Evolutionary conservation across 176 grass and related monocot genomes (phyloP).

Genomic region (Avena insularis): DNA sequence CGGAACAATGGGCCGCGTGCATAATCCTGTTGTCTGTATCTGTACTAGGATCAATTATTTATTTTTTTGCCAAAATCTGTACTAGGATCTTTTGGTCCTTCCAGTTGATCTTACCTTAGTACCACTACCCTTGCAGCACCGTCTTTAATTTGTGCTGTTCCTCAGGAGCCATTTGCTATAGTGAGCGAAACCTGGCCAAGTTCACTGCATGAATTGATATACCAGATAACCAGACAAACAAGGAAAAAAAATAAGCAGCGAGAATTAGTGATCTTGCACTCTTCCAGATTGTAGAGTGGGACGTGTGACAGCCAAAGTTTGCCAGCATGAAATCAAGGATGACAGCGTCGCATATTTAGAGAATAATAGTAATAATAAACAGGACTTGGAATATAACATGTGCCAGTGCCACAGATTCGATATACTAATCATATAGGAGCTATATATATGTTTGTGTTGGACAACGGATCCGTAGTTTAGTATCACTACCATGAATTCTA

Average conservation of each 20-base stretch:
- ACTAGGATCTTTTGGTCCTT: conserved; percentile 16
- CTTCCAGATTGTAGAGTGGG: not conserved
- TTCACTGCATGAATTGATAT: not conserved
- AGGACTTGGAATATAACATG: not conserved
- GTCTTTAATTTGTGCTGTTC: not conserved
- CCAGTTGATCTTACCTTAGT: not conserved
- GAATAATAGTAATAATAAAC: not conserved
- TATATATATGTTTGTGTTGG: not conserved
- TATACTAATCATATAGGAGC: not conserved
- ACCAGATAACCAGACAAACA: not conserved
- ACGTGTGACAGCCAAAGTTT: not conserved
- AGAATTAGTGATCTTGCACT: not conserved
- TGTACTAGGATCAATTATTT: not conserved
- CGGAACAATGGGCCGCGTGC: not conserved
- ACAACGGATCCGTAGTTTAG: not conserved
- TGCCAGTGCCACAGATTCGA: not conserved
- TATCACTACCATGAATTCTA: too few relatives aligned
- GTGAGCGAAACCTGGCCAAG: not conserved
- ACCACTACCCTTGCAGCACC: not conserved
- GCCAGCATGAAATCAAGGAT: conserved; percentile 26
- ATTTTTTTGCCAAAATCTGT: too few relatives aligned
- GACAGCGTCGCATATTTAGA: not conserved
- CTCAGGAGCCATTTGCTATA: not conserved
- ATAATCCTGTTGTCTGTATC: not conserved
- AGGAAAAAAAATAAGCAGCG: not conserved